phyloP scores from a whole-genome alignment of 257 asterid genomes.

The Penstemon newberryi region DNA sequence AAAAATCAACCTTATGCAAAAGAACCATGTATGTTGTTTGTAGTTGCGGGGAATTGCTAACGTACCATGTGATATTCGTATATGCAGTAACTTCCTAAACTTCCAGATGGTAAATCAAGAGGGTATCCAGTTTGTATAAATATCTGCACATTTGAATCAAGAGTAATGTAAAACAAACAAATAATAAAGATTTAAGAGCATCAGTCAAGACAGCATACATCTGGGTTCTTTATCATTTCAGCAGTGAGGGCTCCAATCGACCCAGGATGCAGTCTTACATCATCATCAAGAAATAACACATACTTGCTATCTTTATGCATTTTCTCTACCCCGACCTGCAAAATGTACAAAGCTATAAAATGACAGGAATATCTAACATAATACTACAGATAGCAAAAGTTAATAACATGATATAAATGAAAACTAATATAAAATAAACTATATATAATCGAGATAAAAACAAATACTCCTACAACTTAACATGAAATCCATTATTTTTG shows the following conservation, averaged over 20 bases:
- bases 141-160: constrained; percentile 56
- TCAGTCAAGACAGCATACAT: constrained; percentile 42
- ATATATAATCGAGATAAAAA: no score
- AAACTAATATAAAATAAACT: constrained; percentile 1
- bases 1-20: neutral
- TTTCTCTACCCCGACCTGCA: constrained; percentile 89
- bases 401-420: neutral
- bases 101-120: constrained; percentile 99
- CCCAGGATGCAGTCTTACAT: constrained; percentile 98
- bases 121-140: constrained; percentile 99
- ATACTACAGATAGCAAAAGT: constrained; percentile 18
- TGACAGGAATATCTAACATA: constrained; percentile 15
- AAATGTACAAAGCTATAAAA: constrained; percentile 15
- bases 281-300: constrained; percentile 94
- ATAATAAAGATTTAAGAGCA: constrained; percentile 1
- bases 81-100: constrained; percentile 98
- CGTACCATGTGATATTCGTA: constrained; percentile 99
- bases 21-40: neutral
- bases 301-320: constrained; percentile 94
- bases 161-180: constrained; percentile 25
- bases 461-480: neutral
- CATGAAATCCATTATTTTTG: neutral
- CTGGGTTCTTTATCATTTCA: constrained; percentile 94
- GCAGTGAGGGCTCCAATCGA: constrained; percentile 92
- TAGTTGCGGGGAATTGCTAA: constrained; percentile 9